A percentile compares a stretch with the other conserved stretches of the same genome.
Evolutionary conservation across 495 filamentous ascomycete species (phyloP).

Genomic region (Neurospora pannonica): DNA sequence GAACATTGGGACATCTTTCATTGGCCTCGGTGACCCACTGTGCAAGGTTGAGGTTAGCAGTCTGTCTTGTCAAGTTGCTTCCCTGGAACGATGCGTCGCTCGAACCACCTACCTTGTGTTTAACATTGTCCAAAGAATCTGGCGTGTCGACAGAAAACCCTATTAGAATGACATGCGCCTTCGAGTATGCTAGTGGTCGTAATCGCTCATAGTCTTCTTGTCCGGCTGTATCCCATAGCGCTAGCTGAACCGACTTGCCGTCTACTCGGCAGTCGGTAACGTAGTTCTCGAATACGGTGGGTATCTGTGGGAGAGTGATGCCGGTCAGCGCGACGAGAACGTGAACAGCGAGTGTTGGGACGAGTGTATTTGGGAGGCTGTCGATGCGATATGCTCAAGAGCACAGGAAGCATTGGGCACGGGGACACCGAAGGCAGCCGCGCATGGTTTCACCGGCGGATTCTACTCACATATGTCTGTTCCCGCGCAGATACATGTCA

Average conservation of each 20-base stretch:
- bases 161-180: slow-evolving; percentile 95
- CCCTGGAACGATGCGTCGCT: background rate
- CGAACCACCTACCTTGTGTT: slow-evolving; percentile 67
- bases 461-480: slow-evolving; percentile 62
- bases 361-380: background rate
- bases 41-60: slow-evolving; percentile 6
- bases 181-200: slow-evolving; percentile 91
- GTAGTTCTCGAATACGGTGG: slow-evolving; percentile 99
- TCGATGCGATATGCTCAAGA: background rate
- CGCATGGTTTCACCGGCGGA: background rate
- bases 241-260: slow-evolving; percentile 94
- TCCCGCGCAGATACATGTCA: slow-evolving; percentile 5
- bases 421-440: background rate
- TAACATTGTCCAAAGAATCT: slow-evolving; percentile 96
- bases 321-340: slow-evolving; percentile 1
- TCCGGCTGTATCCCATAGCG: slow-evolving; percentile 98
- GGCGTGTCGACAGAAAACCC: slow-evolving; percentile 93
- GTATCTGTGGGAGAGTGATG: slow-evolving; percentile 52
- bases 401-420: background rate
- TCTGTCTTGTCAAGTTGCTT: background rate
- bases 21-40: slow-evolving; percentile 97
- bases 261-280: slow-evolving; percentile 98
- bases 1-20: slow-evolving; percentile 85
- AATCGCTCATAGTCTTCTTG: slow-evolving; percentile 97
- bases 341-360: background rate